Base-by-base conservation (phyloP, 257 asterid genomes). In the Parsonsia alboflavescens region DNA sequence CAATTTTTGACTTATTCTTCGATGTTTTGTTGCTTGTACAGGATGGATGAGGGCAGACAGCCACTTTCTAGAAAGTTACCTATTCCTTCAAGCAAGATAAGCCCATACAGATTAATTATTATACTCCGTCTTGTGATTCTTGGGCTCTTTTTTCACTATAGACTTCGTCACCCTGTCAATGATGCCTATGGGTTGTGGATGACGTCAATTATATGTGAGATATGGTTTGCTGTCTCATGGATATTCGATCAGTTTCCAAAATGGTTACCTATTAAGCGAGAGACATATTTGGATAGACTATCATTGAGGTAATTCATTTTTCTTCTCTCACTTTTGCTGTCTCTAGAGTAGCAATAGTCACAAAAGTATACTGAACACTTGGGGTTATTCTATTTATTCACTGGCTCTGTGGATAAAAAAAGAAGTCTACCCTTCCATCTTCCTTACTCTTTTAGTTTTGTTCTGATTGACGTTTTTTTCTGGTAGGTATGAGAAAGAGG, bases 31-130 rank as follows among this genome's bases (percentile, higher is more conserved):
- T 54, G 48, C 48, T 72, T 76, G 81, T 74, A 70, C 82, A 94
- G 98, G 93, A 88, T 86, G 97, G 98, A 94, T 61, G 97, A 94
- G 88, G 98, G 98, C 74, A 85, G 98, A 80, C 98, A 94, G 56
- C 98, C 98, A 9, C 97, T 94, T 75, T 91, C 98, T 5, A 85
- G 98, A 78, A 94, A 94, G 86, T 70, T 80, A 63, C 97, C 97
- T 8, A 84, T 94, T 76, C 83, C 96, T 77, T 91, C 97, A 7
- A 94, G 98, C 96, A 91, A 74, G 91, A 92, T 91, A 72, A 93
- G 81, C 77, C 98, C 98, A 12, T 93, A 93, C 89, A 83, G 98
- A 82, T 80, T 93, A 62, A 74, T 90, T 86, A 93, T 93, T 84
- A 69, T 93, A 52, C 72, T 93, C 52, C 96, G 98, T 10, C 80